Evolutionary conservation across 352 stramenopile genomes (phyloP), one percentile per base, ranked within the genome.

Genomic region (Pythium diclinum): DNA sequence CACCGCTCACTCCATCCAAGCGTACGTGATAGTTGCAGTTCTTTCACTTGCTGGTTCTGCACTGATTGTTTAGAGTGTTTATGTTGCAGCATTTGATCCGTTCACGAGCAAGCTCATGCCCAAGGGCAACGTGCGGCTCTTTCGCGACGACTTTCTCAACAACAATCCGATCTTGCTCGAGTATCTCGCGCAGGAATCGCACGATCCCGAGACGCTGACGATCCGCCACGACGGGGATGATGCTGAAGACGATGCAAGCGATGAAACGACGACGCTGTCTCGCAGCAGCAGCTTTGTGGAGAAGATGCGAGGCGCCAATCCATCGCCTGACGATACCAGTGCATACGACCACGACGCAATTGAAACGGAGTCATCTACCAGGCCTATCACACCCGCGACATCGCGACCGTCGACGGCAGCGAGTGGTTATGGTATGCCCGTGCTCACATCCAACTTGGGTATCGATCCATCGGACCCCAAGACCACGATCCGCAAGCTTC

Each of bases 91-190:
- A 19, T 76, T 76, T 23, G 76, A 89, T 57, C 72, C 83, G 13
- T 90, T 92, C 59, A 56, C 58, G 6, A 87, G 72, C 55, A 73
- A 69, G 6, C 70, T 83, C 46, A 92, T 92, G 83, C 81, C 81
- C 3, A 79, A 76, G 21, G 85, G 85, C 38, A 88, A 90, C 34
- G 85, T 92, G 17, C 85, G 85, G 8, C 71, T 94, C 42, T 94
- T 94, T 56, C 85, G 83, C 16, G 85, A 94, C 63, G 83, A 94
- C 42, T 94, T 91, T 38, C 67, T 94, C 53, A 94, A 94, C 61
- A 94, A 88, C 62, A 77, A 92, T 53, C 74, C 85, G 1, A 94
- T 94, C 51, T 42, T 94, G 53, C 69, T 94, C 32, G 85, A 92
- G 63, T 94, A 94, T 67, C 73, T 94, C 42, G 82, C 75, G 9